Base-by-base conservation (phyloP, 371 early-diverging fungal genomes). In the Umbelopsis sp. region DNA sequence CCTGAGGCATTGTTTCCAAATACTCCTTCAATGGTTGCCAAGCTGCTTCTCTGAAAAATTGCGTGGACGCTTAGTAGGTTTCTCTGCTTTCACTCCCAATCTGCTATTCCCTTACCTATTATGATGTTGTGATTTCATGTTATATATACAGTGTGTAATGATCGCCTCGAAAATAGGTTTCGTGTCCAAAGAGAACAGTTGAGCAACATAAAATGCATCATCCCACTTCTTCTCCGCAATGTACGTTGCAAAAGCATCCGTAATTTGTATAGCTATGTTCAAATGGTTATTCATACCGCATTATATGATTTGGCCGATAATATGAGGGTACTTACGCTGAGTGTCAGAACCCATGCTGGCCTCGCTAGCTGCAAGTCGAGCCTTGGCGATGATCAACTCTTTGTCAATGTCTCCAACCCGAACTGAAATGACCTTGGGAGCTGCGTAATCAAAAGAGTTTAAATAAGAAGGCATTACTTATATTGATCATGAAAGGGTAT, bases 91-190 rank as follows among this genome's bases (percentile, higher is more conserved):
- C 41, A 41, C 48, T 20, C 6, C 16, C 6, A 18, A 12, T 48
- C 20, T 22, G 16, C 6, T 48, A 7, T 16, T 48, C 18, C 48
- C 48, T 7, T 57, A 35, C 57, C 57, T 57, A 35, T 57, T 57
- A 57, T 11, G n/a, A 32, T 57, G 57, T 35, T 57, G 57, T 35
- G 35, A 57, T 35, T 57, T 57, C 57, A 57, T 57, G 35, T 57
- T 57, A 57, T 57, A 57, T 57, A 35, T 57, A 57, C 57, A 57
- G 35, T 57, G 57, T 2, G 57, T 57, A 14, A 57, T 35, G 18
- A 57, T 35, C n/a, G 57, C 57, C 18, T 57, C 57, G 29, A 57
- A 35, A 4, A 57, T 57, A 4, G 57, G 57, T 9, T 8, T 35
- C 4, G 57, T 24, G 18, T 57, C 57, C 29, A 57, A 29, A 35